These are phyloP conservation scores for Neotropicomus parvogracilis DNA, from an alignment of 1,284 basidiomycete species.

Conservation along the genomic window DNA sequence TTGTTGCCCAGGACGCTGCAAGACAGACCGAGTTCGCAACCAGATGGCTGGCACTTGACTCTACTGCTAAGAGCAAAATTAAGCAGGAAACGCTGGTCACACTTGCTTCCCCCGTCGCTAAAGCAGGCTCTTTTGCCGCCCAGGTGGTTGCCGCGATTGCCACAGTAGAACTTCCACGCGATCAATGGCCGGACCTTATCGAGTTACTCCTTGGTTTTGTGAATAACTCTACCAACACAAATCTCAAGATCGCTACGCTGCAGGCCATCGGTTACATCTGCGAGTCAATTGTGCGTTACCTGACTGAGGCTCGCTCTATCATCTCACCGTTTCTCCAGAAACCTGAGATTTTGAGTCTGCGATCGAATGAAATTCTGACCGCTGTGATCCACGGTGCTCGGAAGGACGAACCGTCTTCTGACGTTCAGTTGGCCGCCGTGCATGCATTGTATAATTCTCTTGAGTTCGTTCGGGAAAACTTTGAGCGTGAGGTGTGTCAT, in stretches of 20 bases:
- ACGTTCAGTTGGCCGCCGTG: constrained; percentile 95
- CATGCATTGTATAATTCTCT: constrained; percentile 94
- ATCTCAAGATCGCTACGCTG: constrained; percentile 84
- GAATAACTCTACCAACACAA: constrained; percentile 72
- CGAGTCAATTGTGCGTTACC: constrained; percentile 81
- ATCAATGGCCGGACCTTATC: constrained; percentile 90
- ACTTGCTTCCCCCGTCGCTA: constrained; percentile 69
- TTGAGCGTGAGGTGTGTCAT: constrained; percentile 83
- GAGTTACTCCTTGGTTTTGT: constrained; percentile 86
- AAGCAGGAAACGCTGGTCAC: constrained; percentile 86
- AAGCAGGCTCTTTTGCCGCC: constrained; percentile 84
- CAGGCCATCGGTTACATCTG: constrained; percentile 97
- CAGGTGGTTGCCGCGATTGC: constrained; percentile 95
- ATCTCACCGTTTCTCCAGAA: constrained; percentile 49
- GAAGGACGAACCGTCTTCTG: constrained; percentile 91
- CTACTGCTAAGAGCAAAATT: constrained; percentile 73
- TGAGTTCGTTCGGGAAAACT: constrained; percentile 97
- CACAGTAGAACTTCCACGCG: constrained; percentile 84
- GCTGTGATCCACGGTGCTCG: constrained; percentile 98
- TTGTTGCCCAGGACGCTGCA: constrained; percentile 58
- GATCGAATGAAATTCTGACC: constrained; percentile 97
- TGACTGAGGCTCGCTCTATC: constrained; percentile 7
- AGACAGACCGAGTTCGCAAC: constrained; percentile 75
- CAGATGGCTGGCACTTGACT: constrained; percentile 79
- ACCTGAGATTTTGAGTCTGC: constrained; percentile 84